Conservation (phyloP, 2,329 filamentous ascomycete genomes). For the Rutstroemia sp. region DNA sequence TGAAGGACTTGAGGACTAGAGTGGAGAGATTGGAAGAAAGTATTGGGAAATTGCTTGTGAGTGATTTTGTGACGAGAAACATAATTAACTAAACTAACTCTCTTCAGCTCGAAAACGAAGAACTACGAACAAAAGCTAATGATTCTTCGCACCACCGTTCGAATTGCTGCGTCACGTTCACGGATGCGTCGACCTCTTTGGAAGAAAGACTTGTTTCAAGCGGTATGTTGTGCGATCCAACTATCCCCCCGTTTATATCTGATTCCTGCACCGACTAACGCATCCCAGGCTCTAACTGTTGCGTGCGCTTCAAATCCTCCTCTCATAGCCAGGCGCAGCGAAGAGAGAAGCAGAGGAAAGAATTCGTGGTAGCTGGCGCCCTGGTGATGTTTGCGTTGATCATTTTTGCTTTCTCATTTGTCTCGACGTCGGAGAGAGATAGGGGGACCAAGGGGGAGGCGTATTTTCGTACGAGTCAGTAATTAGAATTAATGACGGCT, state of each 20-base stretch:
- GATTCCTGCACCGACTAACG: neutral
- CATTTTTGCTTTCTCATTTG: neutral
- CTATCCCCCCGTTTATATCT: neutral
- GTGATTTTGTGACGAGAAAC: neutral
- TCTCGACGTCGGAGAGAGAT: too few relatives aligned
- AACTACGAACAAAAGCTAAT: neutral
- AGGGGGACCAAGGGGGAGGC: too few relatives aligned
- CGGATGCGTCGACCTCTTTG: conserved; percentile 20
- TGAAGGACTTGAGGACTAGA: conserved; percentile 19
- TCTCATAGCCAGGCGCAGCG: neutral
- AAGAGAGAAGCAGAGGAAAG: neutral
- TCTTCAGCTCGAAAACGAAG: conserved; percentile 4
- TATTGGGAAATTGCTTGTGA: conserved; percentile 21
- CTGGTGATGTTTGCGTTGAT: neutral
- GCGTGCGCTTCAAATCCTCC: conserved; percentile 11
- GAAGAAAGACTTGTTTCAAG: conserved; percentile 5
- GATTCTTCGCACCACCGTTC: neutral
- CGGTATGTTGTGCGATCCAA: neutral
- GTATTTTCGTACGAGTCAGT: too few relatives aligned
- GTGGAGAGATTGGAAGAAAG: conserved; percentile 25
- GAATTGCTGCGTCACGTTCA: conserved; percentile 25
- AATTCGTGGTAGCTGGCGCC: neutral
- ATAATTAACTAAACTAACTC: neutral
- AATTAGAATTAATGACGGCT: too few relatives aligned
- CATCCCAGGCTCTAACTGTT: conserved; percentile 16